Evolutionary conservation across 352 stramenopile genomes (phyloP), one percentile per base, ranked within the genome.

Genomic region (Blastocystis sp.): DNA sequence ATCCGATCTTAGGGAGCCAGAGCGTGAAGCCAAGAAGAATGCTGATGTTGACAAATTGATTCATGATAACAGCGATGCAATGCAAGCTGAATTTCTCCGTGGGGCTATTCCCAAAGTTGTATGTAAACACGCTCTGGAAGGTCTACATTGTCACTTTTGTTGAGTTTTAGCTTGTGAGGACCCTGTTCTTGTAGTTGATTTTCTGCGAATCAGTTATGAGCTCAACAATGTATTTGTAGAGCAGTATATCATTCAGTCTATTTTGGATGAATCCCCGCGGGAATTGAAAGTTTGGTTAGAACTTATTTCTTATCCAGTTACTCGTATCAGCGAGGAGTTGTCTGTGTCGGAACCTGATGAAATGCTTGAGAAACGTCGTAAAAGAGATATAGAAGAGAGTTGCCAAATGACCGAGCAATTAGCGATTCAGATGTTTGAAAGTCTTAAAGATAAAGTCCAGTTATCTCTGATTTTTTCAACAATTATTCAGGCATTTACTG

Each of bases 81-180:
- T 30, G 42, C 60, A 89, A 35, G 22, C 44, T 1, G 56, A 27
- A 15, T 89, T 89, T 44, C 44, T 89, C 9, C 60, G 69, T 15
- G 78, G 78, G 1, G 56, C 78, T 22, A 89, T 89, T 78, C 78
- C 78, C 0, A 89, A 89, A 30, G 57, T 89, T 6, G 30, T 89
- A 17, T 89, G 54, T 42, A 17, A 79, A 17, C 78, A 89, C 22
- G 66, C 78, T 15, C 44, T 78, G 13, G 40, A 79, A 15, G 66
- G 78, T 89, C 2, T 1, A 4, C 22, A 53, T 9, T 7, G 13
- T 66, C 15, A 19, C n/a, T 22, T 19, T 44, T n/a, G 19, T 2
- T 84, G 27, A 84, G 5, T 1, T 7, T 15, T 64, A 84, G 73
- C 57, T 19, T 51, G 42, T 42, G n/a, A 66, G 3, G 73, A 84